Evolutionary conservation across 805 yeast genomes (phyloP).

Genomic region (Candida incommunis): DNA sequence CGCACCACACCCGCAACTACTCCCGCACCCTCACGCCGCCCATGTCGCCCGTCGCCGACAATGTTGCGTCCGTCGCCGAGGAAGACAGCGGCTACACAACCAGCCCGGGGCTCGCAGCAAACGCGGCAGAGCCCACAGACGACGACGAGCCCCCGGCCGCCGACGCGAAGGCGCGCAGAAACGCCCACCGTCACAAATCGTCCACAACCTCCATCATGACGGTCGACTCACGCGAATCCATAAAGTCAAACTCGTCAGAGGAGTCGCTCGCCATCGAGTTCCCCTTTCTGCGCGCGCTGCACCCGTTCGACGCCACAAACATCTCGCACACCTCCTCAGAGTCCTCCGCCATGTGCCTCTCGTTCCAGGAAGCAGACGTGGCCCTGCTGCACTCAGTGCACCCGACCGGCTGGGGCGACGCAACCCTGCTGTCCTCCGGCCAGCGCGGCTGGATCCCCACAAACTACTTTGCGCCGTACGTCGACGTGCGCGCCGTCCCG

Average conservation of each 20-base stretch:
- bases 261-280: slow-evolving; percentile 11
- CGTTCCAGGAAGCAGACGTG: slow-evolving; percentile 23
- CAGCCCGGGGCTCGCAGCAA: neutral
- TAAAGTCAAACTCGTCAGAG: neutral
- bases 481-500: slow-evolving; percentile 22
- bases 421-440: slow-evolving; percentile 22
- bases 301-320: slow-evolving; percentile 19
- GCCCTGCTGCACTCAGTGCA: slow-evolving; percentile 25
- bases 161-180: neutral
- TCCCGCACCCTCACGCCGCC: slow-evolving; percentile 1
- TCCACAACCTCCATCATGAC: slow-evolving; percentile 2
- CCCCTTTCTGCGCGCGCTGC: slow-evolving; percentile 22
- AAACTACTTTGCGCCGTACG: slow-evolving; percentile 25
- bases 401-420: slow-evolving; percentile 31
- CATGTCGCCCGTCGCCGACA: neutral
- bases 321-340: slow-evolving; percentile 16
- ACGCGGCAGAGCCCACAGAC: neutral
- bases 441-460: slow-evolving; percentile 30
- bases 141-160: too few species aligned
- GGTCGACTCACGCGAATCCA: neutral
- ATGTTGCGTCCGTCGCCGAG: neutral
- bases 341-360: slow-evolving; percentile 19
- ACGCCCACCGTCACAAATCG: neutral
- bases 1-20: slow-evolving; percentile 1
- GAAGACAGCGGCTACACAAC: neutral